Evolutionary conservation across 73 alveolate genomes (phyloP).

Genomic region (Breviolum minutum): DNA sequence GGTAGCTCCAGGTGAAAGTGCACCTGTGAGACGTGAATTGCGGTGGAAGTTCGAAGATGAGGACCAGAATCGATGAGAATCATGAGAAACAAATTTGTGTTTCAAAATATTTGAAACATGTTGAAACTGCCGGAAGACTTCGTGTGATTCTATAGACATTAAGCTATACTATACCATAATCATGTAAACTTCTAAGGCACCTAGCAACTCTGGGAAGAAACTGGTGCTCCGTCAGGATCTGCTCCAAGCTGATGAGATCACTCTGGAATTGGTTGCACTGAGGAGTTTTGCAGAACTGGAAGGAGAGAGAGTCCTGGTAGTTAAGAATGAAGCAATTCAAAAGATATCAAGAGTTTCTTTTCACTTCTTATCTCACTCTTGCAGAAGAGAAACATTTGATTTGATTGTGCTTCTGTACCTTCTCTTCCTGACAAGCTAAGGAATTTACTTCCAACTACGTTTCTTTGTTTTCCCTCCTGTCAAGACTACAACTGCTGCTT

Average conservation of each 20-base stretch:
- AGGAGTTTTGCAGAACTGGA: slow-evolving; percentile 29
- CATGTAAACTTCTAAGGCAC: background rate
- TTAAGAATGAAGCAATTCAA: background rate
- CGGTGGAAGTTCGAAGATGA: slow-evolving; percentile 92
- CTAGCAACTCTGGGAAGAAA: no score
- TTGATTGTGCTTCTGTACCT: background rate
- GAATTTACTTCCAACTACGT: slow-evolving; percentile 85
- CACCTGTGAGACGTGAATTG: slow-evolving; percentile 39
- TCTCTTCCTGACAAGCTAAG: background rate
- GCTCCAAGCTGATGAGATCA: slow-evolving; percentile 77
- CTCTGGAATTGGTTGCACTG: slow-evolving; percentile 44
- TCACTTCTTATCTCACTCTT: background rate
- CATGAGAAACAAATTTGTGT: no score
- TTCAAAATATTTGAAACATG: no score
- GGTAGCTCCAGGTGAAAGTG: slow-evolving; percentile 63
- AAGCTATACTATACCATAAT: background rate
- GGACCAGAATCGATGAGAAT: background rate
- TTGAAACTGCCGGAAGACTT: background rate
- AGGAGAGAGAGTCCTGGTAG: background rate
- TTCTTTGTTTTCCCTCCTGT: slow-evolving; percentile 72
- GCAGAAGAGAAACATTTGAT: no score
- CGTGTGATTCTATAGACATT: background rate
- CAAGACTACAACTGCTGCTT: slow-evolving; percentile 38
- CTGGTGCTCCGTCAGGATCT: slow-evolving; percentile 7
- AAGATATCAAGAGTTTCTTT: no score